Evolutionary conservation across 2,329 filamentous ascomycete species (phyloP), one percentile per base, ranked within the genome.

Genomic region (Microsporum ferrugineum): DNA sequence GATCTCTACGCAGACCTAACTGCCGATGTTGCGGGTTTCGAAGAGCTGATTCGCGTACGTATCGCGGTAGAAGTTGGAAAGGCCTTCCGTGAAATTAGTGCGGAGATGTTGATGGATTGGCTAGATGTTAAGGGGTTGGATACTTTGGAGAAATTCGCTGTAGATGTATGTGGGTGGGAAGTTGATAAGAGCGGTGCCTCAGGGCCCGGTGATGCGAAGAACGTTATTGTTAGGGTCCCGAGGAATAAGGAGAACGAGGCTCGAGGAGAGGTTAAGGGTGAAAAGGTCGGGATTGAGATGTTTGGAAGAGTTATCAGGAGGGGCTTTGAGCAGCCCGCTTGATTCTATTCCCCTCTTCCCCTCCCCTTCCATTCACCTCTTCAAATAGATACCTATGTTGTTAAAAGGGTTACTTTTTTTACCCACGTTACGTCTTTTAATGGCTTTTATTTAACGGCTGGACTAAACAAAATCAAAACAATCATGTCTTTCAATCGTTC

Each of bases 241-340:
- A 80, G 87, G 71, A 99, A 99, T 79, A 89, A 94, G 72, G 94
- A 99, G 78, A 96, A 96, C 75, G 92, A 97, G 83, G 94, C 91
- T 51, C 90, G 95, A 81, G 94, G 94, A 76, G 88, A 91, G 45
- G 88, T 96, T 75, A 95, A 96, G 71, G 84, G 91, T 69, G 94
- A 99, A 81, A 91, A 94, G 66, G 94, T 99, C n/a, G 76, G 72
- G 17, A 69, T 78, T 47, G 77, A 79, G 53, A 76, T 76, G 75
- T 79, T 79, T 66, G 76, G 76, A 29, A 71, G 89, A 67, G 85
- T 95, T 64, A 84, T 96, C 65, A 83, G 88, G 75, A 83, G 91
- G 71, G 88, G 89, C 57, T 96, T 91, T 81, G 91, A 96, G 79
- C 88, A 92, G 75, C 83, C 84, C 63, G 86, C 84, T 67, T 88